A percentile compares a stretch with the other conserved stretches of the same genome.
These are phyloP conservation scores for Podospora tetraspora DNA, from an alignment of 495 filamentous ascomycete genomes.

Conservation along the genomic window DNA sequence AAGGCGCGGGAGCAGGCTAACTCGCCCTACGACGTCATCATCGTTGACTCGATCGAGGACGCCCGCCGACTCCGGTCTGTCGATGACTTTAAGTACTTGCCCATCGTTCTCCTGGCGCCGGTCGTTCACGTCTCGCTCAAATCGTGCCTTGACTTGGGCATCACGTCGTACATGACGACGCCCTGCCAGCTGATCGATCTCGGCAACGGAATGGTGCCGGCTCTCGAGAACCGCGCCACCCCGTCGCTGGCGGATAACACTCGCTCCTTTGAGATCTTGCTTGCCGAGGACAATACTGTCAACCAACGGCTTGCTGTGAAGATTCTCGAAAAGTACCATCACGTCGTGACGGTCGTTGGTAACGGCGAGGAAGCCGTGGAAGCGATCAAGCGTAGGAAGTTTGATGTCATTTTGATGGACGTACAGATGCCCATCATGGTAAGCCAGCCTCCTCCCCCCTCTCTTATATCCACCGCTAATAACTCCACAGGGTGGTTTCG, in stretches of 20 bases:
- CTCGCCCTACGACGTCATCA: conserved; percentile 84
- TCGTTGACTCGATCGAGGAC: conserved; percentile 90
- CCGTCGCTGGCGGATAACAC: conserved; percentile 90
- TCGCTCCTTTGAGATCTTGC: conserved; percentile 89
- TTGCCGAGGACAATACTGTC: conserved; percentile 96
- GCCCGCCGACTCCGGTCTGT: conserved; percentile 77
- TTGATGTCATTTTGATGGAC: conserved; percentile 97
- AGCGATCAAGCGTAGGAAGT: conserved; percentile 79
- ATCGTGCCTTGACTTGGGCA: conserved; percentile 90
- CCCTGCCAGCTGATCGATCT: conserved; percentile 93
- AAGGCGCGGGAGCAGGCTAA: conserved; percentile 51
- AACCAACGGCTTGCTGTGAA: conserved; percentile 96
- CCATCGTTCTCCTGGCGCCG: conserved; percentile 88
- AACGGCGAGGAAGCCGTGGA: conserved; percentile 93
- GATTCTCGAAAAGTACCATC: conserved; percentile 97
- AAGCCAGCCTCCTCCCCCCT: conserved; percentile 25
- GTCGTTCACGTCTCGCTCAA: conserved; percentile 89
- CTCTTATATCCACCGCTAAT: conserved; percentile 27
- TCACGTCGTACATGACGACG: conserved; percentile 98
- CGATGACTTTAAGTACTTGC: conserved; percentile 97
- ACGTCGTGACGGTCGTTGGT: conserved; percentile 90
- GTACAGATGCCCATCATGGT: conserved; percentile 99
- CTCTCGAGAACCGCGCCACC: conserved; percentile 87
- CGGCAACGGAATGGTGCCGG: conserved; percentile 97
- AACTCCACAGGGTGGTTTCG: conserved; percentile 73